phyloP scores from a whole-genome alignment of 805 yeast genomes.

The Ogataea chonburiensis region DNA sequence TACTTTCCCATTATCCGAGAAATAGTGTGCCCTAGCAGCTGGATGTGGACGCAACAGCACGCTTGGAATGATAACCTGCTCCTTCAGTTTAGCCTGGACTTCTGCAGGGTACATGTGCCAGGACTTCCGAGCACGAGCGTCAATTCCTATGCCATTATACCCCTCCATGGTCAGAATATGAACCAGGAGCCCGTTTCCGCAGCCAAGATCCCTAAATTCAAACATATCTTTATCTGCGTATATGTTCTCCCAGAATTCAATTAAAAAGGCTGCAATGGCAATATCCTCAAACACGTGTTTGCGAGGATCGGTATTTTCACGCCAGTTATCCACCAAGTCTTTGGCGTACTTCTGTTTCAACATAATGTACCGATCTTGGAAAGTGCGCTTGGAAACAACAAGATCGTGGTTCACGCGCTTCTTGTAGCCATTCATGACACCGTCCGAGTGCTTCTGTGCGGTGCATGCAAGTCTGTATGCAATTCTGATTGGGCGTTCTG shows the following conservation, averaged over 20 bases:
- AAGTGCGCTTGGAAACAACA: constrained; percentile 76
- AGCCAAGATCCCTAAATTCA: constrained; percentile 86
- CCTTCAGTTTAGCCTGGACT: constrained; percentile 57
- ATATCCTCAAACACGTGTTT: constrained; percentile 96
- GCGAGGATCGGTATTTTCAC: constrained; percentile 90
- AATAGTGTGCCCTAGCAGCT: constrained; percentile 51
- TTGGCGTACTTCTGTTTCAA: constrained; percentile 83
- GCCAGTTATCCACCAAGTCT: constrained; percentile 75
- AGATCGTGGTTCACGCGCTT: constrained; percentile 87
- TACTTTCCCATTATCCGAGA: constrained; percentile 59
- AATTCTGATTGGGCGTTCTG: constrained; percentile 72
- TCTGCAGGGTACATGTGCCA: constrained; percentile 76
- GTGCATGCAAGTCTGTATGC: constrained; percentile 80
- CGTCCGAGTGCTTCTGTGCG: constrained; percentile 77
- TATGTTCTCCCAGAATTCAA: constrained; percentile 74
- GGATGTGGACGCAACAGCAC: constrained; percentile 71
- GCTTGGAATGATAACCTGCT: constrained; percentile 82
- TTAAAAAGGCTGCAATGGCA: constrained; percentile 90
- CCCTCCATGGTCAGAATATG: constrained; percentile 78
- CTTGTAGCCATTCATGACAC: constrained; percentile 80
- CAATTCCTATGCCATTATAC: constrained; percentile 78
- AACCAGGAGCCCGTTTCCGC: constrained; percentile 90
- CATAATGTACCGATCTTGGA: constrained; percentile 77
- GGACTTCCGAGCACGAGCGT: constrained; percentile 85
- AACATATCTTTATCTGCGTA: constrained; percentile 42